These are phyloP conservation scores for Rhizopogon vesiculosus DNA, from an alignment of 768 basidiomycete genomes.

Conservation along the genomic window DNA sequence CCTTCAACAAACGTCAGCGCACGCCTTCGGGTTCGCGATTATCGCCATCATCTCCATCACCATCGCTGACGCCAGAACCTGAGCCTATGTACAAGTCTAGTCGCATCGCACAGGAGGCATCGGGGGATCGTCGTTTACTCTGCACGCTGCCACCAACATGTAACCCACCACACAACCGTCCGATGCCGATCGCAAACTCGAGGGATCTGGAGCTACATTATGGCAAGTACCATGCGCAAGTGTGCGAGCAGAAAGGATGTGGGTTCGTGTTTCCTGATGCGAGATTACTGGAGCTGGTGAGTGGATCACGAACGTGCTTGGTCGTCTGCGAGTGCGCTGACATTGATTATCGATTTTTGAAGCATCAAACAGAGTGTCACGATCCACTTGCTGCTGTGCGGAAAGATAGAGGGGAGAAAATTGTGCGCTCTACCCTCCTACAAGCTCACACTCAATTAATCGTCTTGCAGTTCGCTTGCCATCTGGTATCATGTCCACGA, in stretches of 20 bases:
- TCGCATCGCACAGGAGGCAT: conserved; percentile 20
- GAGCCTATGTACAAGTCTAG: conserved; percentile 31
- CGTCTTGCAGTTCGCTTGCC: conserved; percentile 67
- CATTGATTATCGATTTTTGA: not conserved
- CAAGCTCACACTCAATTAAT: not conserved
- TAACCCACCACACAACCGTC: conserved; percentile 44
- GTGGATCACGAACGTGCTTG: conserved; percentile 20
- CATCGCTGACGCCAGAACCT: conserved; percentile 19
- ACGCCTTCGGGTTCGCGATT: conserved; percentile 15
- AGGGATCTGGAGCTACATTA: conserved; percentile 81
- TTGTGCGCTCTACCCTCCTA: conserved; percentile 38
- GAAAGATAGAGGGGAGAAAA: conserved; percentile 81
- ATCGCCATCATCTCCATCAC: conserved; percentile 27
- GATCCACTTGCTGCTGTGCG: conserved; percentile 77
- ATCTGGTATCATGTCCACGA: conserved; percentile 54
- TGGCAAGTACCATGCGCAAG: conserved; percentile 78
- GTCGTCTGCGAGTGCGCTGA: not conserved
- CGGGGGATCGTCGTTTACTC: conserved; percentile 38
- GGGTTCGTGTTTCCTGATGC: conserved; percentile 84
- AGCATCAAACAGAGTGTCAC: conserved; percentile 87
- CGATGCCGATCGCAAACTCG: conserved; percentile 60
- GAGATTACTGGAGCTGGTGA: conserved; percentile 71
- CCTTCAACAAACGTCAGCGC: conserved; percentile 28
- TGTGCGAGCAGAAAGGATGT: conserved; percentile 68
- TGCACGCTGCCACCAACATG: conserved; percentile 86